Evolutionary conservation across 345 rosid genomes (phyloP).

Genomic region (Laguncularia racemosa): DNA sequence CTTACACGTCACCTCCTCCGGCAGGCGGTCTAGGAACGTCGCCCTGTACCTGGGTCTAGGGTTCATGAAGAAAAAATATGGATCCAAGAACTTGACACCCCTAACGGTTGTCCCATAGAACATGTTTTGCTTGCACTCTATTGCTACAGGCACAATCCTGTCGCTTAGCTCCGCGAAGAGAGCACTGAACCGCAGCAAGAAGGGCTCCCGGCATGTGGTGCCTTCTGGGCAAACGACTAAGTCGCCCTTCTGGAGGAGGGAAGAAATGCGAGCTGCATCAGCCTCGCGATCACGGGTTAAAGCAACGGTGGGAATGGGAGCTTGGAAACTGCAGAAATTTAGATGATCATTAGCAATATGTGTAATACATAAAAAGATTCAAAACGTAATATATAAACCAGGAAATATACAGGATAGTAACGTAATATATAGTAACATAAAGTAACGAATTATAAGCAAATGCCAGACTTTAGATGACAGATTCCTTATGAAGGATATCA

Average conservation of each 20-base stretch:
- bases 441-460: too few species aligned
- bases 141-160: conserved; percentile 89
- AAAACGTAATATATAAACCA: too few species aligned
- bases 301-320: conserved; percentile 92
- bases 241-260: conserved; percentile 73
- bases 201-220: conserved; percentile 83
- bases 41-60: conserved; percentile 74
- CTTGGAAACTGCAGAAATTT: conserved; percentile 35
- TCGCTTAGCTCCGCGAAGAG: conserved; percentile 91
- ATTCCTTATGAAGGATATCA: too few species aligned
- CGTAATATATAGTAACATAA: too few species aligned
- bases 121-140: conserved; percentile 77
- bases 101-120: conserved; percentile 86
- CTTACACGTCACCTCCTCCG: conserved; percentile 68
- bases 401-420: too few species aligned
- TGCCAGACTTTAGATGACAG: too few species aligned
- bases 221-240: conserved; percentile 96
- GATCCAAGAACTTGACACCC: conserved; percentile 92
- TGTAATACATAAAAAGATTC: too few species aligned
- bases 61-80: conserved; percentile 89
- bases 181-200: conserved; percentile 82
- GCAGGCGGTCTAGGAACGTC: conserved; percentile 72
- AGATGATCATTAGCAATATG: too few species aligned
- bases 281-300: conserved; percentile 83
- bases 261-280: conserved; percentile 64